Conservation (phyloP, 2,329 filamentous ascomycete genomes). For the Diaporthe caulivora region DNA sequence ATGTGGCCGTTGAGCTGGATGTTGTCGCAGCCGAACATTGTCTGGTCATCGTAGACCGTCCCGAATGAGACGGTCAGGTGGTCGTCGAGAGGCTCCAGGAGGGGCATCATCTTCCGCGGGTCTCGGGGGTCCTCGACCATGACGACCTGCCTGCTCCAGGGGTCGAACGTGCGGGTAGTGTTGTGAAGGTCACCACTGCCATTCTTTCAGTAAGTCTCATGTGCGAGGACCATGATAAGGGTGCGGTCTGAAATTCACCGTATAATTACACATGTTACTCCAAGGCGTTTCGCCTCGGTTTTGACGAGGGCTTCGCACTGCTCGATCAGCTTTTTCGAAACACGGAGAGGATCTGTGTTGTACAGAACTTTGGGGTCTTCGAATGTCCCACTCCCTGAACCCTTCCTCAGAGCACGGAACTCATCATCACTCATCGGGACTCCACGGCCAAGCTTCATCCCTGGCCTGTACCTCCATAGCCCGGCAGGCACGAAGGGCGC, state of each 20-base stretch:
- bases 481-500: neutral
- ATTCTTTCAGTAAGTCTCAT: neutral
- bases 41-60: neutral
- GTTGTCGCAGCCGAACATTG: neutral
- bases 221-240: too few relatives aligned
- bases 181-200: neutral
- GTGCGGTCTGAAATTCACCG: neutral
- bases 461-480: neutral
- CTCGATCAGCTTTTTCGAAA: neutral
- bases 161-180: neutral
- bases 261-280: neutral
- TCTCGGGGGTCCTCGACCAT: neutral
- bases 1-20: neutral
- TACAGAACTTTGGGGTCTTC: neutral
- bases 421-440: neutral
- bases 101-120: neutral
- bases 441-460: neutral
- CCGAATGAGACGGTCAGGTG: neutral
- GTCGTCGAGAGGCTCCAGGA: neutral
- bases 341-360: neutral
- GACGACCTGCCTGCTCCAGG: neutral
- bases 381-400: neutral
- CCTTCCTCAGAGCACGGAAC: accelerated
- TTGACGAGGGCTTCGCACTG: neutral
- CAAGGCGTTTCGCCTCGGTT: neutral